phyloP scores from a whole-genome alignment of 352 stramenopile species.

The Saprolegnia diclina region DNA sequence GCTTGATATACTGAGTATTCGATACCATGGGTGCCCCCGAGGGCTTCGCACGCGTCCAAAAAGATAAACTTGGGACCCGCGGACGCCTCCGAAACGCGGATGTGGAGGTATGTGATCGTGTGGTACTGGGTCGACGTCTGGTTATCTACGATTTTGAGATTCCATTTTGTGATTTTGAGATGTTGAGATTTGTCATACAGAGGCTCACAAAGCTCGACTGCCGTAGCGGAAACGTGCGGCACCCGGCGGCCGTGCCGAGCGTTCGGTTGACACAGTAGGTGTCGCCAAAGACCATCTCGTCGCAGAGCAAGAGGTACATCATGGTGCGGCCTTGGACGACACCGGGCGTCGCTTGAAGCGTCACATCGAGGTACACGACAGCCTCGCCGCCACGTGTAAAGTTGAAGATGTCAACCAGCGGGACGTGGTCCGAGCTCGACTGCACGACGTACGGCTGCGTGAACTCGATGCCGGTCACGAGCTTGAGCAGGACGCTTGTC shows the following conservation, averaged over 20 bases:
- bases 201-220: background rate
- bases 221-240: background rate
- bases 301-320: conserved; percentile 15
- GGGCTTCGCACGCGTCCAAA: background rate
- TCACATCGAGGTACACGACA: conserved; percentile 5
- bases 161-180: background rate
- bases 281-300: background rate
- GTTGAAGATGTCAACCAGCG: conserved; percentile 6
- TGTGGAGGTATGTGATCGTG: conserved; percentile 2
- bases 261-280: background rate
- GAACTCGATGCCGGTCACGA: background rate
- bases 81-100: background rate
- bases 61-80: background rate
- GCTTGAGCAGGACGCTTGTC: background rate
- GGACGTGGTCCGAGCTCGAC: background rate
- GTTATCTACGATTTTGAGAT: background rate
- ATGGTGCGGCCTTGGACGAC: conserved; percentile 1
- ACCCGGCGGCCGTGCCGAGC: background rate
- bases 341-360: background rate
- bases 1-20: background rate
- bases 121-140: background rate
- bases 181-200: background rate
- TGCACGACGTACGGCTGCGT: conserved; percentile 11
- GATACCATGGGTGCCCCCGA: background rate
- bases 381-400: conserved; percentile 8